Evolutionary conservation across 352 stramenopile genomes (phyloP).

Genomic region (Pythium aristosporum): DNA sequence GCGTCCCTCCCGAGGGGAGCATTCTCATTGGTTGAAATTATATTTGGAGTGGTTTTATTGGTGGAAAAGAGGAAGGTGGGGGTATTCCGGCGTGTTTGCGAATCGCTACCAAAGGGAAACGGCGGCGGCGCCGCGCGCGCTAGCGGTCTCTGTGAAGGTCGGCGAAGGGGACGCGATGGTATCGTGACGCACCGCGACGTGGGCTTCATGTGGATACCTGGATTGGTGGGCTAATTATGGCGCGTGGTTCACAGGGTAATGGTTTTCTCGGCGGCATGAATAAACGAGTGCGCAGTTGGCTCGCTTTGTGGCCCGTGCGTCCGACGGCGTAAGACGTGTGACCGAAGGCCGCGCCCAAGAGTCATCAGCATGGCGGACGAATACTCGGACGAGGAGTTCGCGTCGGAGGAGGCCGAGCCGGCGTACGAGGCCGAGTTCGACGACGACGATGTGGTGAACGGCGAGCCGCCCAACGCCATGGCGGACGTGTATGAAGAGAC

Average conservation of each 20-base stretch:
- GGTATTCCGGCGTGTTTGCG: no score
- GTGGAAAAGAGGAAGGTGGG: slow-evolving; percentile 4
- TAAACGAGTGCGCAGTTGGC: no score
- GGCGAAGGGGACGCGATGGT: background rate
- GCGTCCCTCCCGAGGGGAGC: background rate
- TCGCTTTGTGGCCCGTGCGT: no score
- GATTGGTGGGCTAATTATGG: background rate
- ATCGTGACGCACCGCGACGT: background rate
- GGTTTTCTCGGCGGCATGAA: no score
- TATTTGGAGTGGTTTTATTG: slow-evolving; percentile 1
- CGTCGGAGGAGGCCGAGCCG: slow-evolving; percentile 24
- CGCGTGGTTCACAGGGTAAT: background rate
- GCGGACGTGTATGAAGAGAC: slow-evolving; percentile 11
- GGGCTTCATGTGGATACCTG: background rate
- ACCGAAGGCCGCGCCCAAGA: background rate
- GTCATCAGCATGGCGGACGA: slow-evolving; percentile 32
- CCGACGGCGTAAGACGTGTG: no score
- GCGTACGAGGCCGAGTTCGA: slow-evolving; percentile 33
- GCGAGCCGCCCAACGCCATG: background rate
- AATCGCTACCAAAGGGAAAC: slow-evolving; percentile 4
- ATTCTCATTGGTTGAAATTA: background rate
- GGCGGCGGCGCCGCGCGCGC: background rate
- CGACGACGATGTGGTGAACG: slow-evolving; percentile 7
- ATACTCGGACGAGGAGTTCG: slow-evolving; percentile 62
- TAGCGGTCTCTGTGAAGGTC: background rate